Conservation (phyloP, 139 green algal genomes). For the Coelastrella sp. region DNA sequence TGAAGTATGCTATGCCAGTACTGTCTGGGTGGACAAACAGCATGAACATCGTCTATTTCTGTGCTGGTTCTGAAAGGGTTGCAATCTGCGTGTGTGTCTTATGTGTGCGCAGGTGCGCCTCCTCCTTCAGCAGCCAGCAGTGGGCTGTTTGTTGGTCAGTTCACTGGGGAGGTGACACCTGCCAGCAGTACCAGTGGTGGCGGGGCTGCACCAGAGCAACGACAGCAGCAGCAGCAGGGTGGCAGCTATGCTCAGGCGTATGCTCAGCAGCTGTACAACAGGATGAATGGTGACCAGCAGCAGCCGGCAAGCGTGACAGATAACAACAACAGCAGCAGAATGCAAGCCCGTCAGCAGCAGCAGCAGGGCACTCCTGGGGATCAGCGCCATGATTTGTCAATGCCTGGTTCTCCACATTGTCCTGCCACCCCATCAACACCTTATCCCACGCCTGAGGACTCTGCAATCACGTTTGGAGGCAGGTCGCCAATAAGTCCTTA, state of each 20-base stretch:
- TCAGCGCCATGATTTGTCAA: not conserved
- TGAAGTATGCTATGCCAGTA: too few relatives aligned
- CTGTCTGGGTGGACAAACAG: too few relatives aligned
- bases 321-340: not conserved
- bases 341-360: slow-evolving; percentile 7
- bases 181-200: slow-evolving; percentile 16
- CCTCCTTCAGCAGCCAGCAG: slow-evolving; percentile 31
- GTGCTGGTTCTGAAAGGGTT: not conserved
- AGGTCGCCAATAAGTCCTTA: slow-evolving; percentile 10
- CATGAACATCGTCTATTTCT: too few relatives aligned
- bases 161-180: slow-evolving; percentile 20
- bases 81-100: not conserved
- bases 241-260: not conserved
- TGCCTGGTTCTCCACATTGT: not conserved
- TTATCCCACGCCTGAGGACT: slow-evolving; percentile 39
- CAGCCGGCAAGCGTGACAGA: slow-evolving; percentile 10
- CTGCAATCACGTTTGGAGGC: slow-evolving; percentile 19
- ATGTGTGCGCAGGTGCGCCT: slow-evolving; percentile 31
- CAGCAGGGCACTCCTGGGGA: not conserved
- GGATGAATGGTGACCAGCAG: not conserved
- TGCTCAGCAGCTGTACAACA: not conserved
- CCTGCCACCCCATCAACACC: slow-evolving; percentile 30
- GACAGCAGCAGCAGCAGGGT: slow-evolving; percentile 21
- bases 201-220: not conserved
- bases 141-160: not conserved